Base-by-base conservation (phyloP, 1,139 yeast species). In the Yamadazyma buinensis region DNA sequence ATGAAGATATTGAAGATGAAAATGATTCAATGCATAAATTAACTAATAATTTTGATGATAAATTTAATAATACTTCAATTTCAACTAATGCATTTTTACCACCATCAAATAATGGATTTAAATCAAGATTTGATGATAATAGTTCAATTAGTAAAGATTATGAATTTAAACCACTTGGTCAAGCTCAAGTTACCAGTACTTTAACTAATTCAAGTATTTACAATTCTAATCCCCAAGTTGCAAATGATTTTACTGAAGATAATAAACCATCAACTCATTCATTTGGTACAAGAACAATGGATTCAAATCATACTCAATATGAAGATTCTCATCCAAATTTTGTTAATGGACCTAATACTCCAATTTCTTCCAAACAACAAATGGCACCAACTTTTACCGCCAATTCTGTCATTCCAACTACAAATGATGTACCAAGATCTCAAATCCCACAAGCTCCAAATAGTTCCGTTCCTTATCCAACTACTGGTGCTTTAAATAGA, bases 331-430 rank as follows among this genome's bases (percentile, higher is more conserved):
- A 48, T 27, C 53, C 55, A 13, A 52, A 49, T 35, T 35, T 54
- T 32, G 59, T 57, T 19, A 51, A 55, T 38, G 64, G 61, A 4
- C 62, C 61, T n/a, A 57, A 57, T 36, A 58, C 65, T 21, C 64
- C 67, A 6, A 53, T 60, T 15, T 50, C 57, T 15, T 42, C 57
- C 2, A 54, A 51, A 23, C 51, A 54, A 34, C 61, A 61, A 33
- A 51, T 64, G 52, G 68, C 68, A 2, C 70, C 71, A 3, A 43
- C 43, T 20, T 45, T 53, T 30, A 53, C 53, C 12, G 57, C 68
- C 2, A 58, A 46, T 25, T 53, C 49, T 7, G 64, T 64, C 7
- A 50, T 55, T 2, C 64, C 64, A 2, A 46, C 59, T 10, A 42
- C 44, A 30, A 52, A 46, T 42, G 63, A 49, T 43, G 52, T 42